Evolutionary conservation across 2,329 filamentous ascomycete species (phyloP).

Genomic region (Neonectria hederae): DNA sequence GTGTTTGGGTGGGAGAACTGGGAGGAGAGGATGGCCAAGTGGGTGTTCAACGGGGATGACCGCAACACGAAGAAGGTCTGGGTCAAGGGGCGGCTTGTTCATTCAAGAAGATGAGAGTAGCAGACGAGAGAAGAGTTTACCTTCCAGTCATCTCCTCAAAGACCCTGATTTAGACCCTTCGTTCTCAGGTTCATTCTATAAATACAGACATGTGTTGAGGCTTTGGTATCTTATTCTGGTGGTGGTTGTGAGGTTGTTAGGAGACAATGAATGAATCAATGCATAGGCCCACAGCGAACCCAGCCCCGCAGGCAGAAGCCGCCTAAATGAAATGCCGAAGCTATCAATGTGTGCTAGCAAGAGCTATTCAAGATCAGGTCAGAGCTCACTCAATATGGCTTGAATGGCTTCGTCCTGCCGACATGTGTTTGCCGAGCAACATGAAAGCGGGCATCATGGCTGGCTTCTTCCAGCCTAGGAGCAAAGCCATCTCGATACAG

Average conservation of each 20-base stretch:
- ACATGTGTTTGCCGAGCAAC: background rate
- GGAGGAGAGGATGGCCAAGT: conserved; percentile 89
- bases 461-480: too few relatives aligned
- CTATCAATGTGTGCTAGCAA: background rate
- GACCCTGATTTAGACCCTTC: background rate
- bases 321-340: background rate
- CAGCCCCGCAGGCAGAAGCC: background rate
- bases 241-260: background rate
- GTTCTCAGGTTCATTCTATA: background rate
- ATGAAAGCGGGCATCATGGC: background rate
- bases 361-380: background rate
- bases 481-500: background rate
- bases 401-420: background rate
- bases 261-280: background rate
- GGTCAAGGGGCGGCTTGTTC: conserved; percentile 86
- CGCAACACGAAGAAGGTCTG: conserved; percentile 89
- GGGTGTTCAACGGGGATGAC: conserved; percentile 94
- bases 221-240: background rate
- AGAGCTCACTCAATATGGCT: background rate
- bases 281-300: too few relatives aligned
- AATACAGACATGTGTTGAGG: too few relatives aligned
- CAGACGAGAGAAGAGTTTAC: too few relatives aligned
- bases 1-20: conserved; percentile 92
- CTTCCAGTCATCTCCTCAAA: too few relatives aligned
- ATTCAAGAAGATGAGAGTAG: conserved; percentile 59